A percentile compares a stretch with the other conserved stretches of the same genome.
Evolutionary conservation across 768 basidiomycete genomes (phyloP).

Genomic region (Rhizopogon vulgaris): DNA sequence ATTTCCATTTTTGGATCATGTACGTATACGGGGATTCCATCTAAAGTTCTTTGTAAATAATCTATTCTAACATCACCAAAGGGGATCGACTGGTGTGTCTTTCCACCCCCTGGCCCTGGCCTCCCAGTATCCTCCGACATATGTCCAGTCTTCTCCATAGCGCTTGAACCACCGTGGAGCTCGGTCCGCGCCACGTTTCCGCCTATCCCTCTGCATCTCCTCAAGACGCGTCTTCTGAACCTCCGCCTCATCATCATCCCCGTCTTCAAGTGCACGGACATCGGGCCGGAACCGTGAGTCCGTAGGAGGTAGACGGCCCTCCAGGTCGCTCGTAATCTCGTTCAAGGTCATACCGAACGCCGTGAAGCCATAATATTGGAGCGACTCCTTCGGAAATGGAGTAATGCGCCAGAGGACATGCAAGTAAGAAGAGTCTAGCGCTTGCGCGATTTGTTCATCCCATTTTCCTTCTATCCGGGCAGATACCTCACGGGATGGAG

Average conservation of each 20-base stretch:
- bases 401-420: slow-evolving; percentile 72
- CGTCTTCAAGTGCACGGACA: slow-evolving; percentile 78
- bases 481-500: slow-evolving; percentile 44
- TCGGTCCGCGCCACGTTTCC: slow-evolving; percentile 52
- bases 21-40: too few relatives aligned
- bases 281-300: slow-evolving; percentile 82
- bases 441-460: slow-evolving; percentile 77
- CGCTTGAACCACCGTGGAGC: slow-evolving; percentile 73
- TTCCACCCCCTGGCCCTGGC: slow-evolving; percentile 61
- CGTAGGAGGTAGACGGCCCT: slow-evolving; percentile 63
- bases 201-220: slow-evolving; percentile 68
- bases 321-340: slow-evolving; percentile 65
- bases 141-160: slow-evolving; percentile 66
- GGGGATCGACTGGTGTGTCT: slow-evolving; percentile 35
- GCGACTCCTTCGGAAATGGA: slow-evolving; percentile 66
- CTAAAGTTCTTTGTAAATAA: background rate
- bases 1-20: background rate
- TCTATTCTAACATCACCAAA: slow-evolving; percentile 54
- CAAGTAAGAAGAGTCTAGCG: slow-evolving; percentile 60
- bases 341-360: slow-evolving; percentile 74
- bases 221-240: slow-evolving; percentile 66
- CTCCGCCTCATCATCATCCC: slow-evolving; percentile 66
- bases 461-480: slow-evolving; percentile 82
- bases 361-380: slow-evolving; percentile 80
- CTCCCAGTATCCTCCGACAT: slow-evolving; percentile 83